Evolutionary conservation across 345 rosid species (phyloP), one percentile per base, ranked within the genome.

Genomic region (Eucalyptus erythrocorys): DNA sequence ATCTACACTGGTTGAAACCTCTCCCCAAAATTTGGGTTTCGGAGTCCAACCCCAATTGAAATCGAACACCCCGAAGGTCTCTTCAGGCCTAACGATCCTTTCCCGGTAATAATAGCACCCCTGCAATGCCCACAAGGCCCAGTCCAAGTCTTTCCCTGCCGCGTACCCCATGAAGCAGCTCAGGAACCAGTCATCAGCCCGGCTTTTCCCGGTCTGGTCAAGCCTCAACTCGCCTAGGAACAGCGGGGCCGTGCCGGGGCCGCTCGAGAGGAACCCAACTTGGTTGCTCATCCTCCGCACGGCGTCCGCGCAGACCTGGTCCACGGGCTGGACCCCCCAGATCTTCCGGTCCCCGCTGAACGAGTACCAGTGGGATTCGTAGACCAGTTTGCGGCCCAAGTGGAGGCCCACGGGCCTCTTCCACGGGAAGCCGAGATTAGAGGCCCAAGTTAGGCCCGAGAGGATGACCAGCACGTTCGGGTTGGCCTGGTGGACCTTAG

Each of bases 201-300:
- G 82, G 80, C 87, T 92, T 21, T 82, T 85, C 8, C 91, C 92
- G 42, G 89, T 89, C 47, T 87, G 90, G 81, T 93, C 92, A 37
- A 90, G 85, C 80, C 95, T 93, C 32, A 93, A 90, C 89, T 94
- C 95, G 15, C 94, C 87, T 50, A 91, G 49, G 37, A 94, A 87
- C 89, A 93, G 85, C 7, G 95, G 94, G 81, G 86, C 88, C 4
- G 89, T 42, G 42, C 22, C n/a, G 21, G 50, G 12, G 13, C 89
- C 84, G 8, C 47, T 76, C 5, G 68, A 48, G 42, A 91, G 80
- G 85, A 90, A 90, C 40, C 88, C 89, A 8, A 34, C 47, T 27
- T 57, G 53, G n/a, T 88, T 55, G 2, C 48, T 42, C 64, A 89
- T 84, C 30, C 40, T 40, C 53, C 37, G 50, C 30, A 21, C 45